Evolutionary conservation across 371 early-diverging fungal genomes (phyloP), one percentile per base, ranked within the genome.

Genomic region (Smittium culicis): DNA sequence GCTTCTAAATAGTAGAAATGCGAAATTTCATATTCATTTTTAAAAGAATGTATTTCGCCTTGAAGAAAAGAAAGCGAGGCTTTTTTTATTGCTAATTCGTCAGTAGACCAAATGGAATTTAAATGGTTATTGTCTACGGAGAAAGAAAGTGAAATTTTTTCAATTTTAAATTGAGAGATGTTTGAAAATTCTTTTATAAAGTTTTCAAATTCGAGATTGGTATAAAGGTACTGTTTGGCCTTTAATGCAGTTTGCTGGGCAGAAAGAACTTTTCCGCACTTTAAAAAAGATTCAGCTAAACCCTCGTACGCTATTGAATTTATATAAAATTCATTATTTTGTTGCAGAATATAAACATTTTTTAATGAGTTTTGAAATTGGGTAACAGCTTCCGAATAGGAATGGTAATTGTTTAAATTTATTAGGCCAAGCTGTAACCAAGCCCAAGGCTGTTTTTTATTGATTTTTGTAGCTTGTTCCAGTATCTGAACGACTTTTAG

Each of bases 391-490:
- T 24, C 11, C 17, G 11, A n/a, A n/a, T 27, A 62, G 8, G 28
- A 28, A 24, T 62, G 27, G n/a, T n/a, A 24, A 62, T 32, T 20
- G 24, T 33, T 27, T n/a, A 62, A 33, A 11, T 27, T 20, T n/a
- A 62, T n/a, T 31, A 62, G 11, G 11, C 63, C 63, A 2, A 27
- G 5, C 33, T 62, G 17, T 33, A n/a, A 24, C 27, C 27, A 62
- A 29, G 63, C 63, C 63, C 63, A 62, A 31, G 34, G 20, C 34
- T 62, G 63, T 3, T 34, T n/a, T 33, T 33, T 62, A n/a, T 62
- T 62, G 2, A 31, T 11, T n/a, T 33, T 34, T 33, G 34, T 20
- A 30, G 20, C 8, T n/a, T 33, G 29, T 20, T 33, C 8, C 63
- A 62, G 34, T 8, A 33, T 32, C n/a, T 62, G 16, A 20, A 62